Base-by-base conservation (phyloP, 169 alveolate genomes). In the Eimeria nieschulzi region DNA sequence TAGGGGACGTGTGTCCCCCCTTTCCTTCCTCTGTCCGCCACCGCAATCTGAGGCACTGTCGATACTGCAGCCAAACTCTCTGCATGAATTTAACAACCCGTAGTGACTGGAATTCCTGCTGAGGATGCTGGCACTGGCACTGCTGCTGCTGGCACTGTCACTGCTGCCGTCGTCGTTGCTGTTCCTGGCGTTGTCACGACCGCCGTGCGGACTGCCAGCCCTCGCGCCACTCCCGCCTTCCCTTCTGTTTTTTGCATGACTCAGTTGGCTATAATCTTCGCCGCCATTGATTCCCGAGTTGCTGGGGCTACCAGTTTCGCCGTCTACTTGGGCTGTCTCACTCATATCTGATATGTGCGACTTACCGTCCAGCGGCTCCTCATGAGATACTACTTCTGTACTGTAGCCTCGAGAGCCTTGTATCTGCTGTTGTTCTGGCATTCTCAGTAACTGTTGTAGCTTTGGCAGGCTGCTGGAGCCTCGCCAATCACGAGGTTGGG, bases 71-170 rank as follows among this genome's bases (percentile, higher is more conserved):
- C 59, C 15, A 59, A 80, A 61, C 61, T 80, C 88, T 51, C 59
- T 61, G 59, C 76, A 61, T 9, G 88, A 80, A 80, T 75, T 59
- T 59, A 56, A 80, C 26, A 33, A 23, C 26, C 61, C 76, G 61
- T 80, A 80, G n/a, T 15, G 26, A 12, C 61, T 61, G 13, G 75
- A 26, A 17, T 23, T 73, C 39, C 46, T 80, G 75, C 88, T 61
- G n/a, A 33, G 17, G 25, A 15, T 55, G n/a, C 68, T 59, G 68
- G 15, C 68, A 21, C 23, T 78, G 21, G 23, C 54, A 25, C 25
- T 19, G 55, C n/a, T 78, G 88, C 87, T 79, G 72, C 55, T 9
- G 73, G 63, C 61, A 17, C 88, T 56, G 21, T 61, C 75, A 39
- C 39, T 26, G 46, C 75, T 9, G 46, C 26, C 6, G 46, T 12